Percentiles rank a stretch among this genome's conserved stretches.
These are phyloP conservation scores for Vaccinium darrowii DNA, from an alignment of 148 eudicot species.

Conservation along the genomic window DNA sequence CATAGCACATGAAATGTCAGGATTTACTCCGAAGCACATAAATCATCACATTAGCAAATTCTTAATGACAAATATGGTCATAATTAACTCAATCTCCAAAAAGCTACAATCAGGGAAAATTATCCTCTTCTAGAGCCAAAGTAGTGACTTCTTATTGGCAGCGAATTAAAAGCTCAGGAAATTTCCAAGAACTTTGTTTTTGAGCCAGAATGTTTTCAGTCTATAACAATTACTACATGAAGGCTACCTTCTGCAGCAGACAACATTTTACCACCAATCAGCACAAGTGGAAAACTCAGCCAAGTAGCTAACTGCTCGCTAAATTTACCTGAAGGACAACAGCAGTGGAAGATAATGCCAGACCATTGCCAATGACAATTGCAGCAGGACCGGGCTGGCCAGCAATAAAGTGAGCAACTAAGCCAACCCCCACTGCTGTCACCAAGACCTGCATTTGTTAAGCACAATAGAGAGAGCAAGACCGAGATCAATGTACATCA, in stretches of 20 bases:
- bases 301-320: neutral
- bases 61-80: neutral
- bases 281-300: neutral
- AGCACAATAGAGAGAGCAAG: neutral
- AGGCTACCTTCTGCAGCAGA: neutral
- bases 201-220: neutral
- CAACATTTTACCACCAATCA: neutral
- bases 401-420: constrained; percentile 73
- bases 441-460: constrained; percentile 60
- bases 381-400: constrained; percentile 90
- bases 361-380: constrained; percentile 93
- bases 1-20: neutral
- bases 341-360: constrained; percentile 98
- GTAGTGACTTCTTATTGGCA: neutral
- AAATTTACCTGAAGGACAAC: constrained; percentile 91
- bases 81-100: neutral
- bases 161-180: neutral
- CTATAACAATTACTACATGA: neutral
- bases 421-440: constrained; percentile 81
- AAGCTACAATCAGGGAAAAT: neutral
- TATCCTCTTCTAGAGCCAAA: neutral
- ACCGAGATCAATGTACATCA: neutral
- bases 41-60: neutral
- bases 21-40: neutral
- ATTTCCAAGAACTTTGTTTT: neutral